Percentiles rank a stretch among this genome's conserved stretches.
These are phyloP conservation scores for Colletotrichum lentis DNA, from an alignment of 2,329 filamentous ascomycete genomes.

Conservation along the genomic window DNA sequence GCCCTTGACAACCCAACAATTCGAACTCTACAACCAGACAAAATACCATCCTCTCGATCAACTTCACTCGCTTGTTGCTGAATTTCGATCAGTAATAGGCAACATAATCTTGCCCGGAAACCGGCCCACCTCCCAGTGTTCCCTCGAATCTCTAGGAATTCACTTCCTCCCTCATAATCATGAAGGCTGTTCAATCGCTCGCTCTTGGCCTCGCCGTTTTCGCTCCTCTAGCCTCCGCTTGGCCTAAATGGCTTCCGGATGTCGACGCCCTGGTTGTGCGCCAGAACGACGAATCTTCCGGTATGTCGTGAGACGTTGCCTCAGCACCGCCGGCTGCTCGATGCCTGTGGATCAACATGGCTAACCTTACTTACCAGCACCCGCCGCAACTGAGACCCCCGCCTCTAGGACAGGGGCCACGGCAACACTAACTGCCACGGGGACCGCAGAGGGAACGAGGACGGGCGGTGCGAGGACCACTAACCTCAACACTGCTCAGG, in stretches of 20 bases:
- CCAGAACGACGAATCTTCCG: constrained; percentile 49
- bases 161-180: constrained; percentile 6
- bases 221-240: constrained; percentile 59
- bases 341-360: constrained; percentile 2
- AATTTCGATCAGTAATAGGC: neutral
- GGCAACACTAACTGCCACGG: constrained; percentile 30
- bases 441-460: constrained; percentile 39
- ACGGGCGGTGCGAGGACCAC: constrained; percentile 45
- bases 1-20: constrained; percentile 1
- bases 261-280: constrained; percentile 62
- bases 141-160: neutral
- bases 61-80: constrained; percentile 1
- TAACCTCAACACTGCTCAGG: constrained; percentile 53
- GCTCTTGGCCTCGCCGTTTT: constrained; percentile 39
- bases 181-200: constrained; percentile 40
- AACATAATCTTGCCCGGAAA: neutral
- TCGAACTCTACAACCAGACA: neutral
- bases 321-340: neutral
- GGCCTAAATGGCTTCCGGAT: constrained; percentile 65
- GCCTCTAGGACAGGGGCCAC: constrained; percentile 36
- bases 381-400: constrained; percentile 23
- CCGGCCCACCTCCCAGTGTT: neutral
- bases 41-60: neutral
- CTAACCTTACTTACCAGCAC: constrained; percentile 19
- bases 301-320: constrained; percentile 37